Evolutionary conservation across 2,329 filamentous ascomycete species (phyloP), one percentile per base, ranked within the genome.

Genomic region (Sporothrix phasma): DNA sequence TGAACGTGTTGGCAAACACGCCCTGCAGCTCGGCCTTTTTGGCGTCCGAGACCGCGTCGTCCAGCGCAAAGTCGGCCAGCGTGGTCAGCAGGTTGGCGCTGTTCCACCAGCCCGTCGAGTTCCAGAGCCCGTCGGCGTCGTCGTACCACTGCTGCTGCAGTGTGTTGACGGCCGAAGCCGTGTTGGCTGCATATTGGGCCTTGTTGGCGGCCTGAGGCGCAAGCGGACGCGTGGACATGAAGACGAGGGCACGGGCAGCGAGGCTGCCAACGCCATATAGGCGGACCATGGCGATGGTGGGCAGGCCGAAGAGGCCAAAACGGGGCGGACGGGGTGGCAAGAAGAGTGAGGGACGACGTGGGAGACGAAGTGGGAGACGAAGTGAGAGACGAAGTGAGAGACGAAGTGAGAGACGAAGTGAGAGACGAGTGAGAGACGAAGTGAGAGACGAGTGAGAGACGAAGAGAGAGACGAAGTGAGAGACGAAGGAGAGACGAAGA

Each of bases 101-200:
- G 70, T 90, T 89, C 88, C 88, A 91, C 88, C 88, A 91, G n/a
- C 81, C 80, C 7, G 81, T 79, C 0, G 81, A 80, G 63, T 83
- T 74, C 85, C 85, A 90, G 13, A 88, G 76, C 3, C 88, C 88
- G 1, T 79, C 84, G 5, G 71, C 70, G 2, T 73, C 64, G 70
- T 87, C 81, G 72, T 89, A 89, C 81, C 83, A 89, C 29, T 15
- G 26, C 3, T 68, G 66, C 69, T 88, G 84, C 1, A 89, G 76
- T 5, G 78, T 71, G 41, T 74, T 67, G 46, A 77, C 75, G 5
- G 75, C 74, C 17, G 68, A 62, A 3, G 70, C 68, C 3, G 78
- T 69, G 61, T 75, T 69, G 15, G 68, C 67, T 10, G 72, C 70
- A 69, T 79, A 79, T 34, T 34, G 39, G 6, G 61, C 24, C 46